Percentiles rank a stretch among this genome's conserved stretches.
These are phyloP conservation scores for Umbelopsis ramanniana DNA, from an alignment of 192 early-diverging fungal species.

Conservation along the genomic window DNA sequence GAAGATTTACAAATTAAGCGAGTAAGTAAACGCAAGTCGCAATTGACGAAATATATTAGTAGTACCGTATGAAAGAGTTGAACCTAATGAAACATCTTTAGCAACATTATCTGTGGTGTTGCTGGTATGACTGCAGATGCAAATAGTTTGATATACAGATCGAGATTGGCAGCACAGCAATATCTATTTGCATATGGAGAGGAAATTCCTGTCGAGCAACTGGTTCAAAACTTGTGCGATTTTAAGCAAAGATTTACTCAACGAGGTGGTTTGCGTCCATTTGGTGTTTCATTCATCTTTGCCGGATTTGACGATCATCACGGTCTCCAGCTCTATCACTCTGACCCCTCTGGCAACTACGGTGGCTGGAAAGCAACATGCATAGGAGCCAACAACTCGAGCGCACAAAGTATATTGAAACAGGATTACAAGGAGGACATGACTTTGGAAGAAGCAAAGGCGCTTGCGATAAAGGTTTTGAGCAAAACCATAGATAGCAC, in stretches of 20 bases:
- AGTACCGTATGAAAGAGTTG: not conserved
- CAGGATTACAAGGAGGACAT: slow-evolving; percentile 95
- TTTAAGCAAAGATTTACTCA: slow-evolving; percentile 99
- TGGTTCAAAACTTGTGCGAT: slow-evolving; percentile 95
- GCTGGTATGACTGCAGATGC: slow-evolving; percentile 97
- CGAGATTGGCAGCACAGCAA: slow-evolving; percentile 84
- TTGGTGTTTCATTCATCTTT: slow-evolving; percentile 97
- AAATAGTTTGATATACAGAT: slow-evolving; percentile 93
- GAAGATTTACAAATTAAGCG: slow-evolving; percentile 96
- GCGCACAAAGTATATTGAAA: slow-evolving; percentile 91
- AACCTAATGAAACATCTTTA: slow-evolving; percentile 35
- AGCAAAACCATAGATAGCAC: slow-evolving; percentile 97
- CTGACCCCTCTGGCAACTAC: slow-evolving; percentile 99
- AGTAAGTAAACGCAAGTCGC: slow-evolving; percentile 56
- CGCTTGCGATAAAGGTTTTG: slow-evolving; percentile 90
- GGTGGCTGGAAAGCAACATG: slow-evolving; percentile 98
- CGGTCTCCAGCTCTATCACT: slow-evolving; percentile 98
- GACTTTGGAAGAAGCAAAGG: slow-evolving; percentile 88
- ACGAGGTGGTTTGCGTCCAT: slow-evolving; percentile 97
- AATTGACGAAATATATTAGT: not conserved
- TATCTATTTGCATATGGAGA: slow-evolving; percentile 89
- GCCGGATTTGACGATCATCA: slow-evolving; percentile 89
- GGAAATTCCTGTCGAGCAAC: slow-evolving; percentile 91
- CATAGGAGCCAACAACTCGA: slow-evolving; percentile 94
- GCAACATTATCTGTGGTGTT: slow-evolving; percentile 90